A percentile compares a stretch with the other conserved stretches of the same genome.
Evolutionary conservation across 257 asterid genomes (phyloP).

Genomic region (Capsicum rhomboideum): DNA sequence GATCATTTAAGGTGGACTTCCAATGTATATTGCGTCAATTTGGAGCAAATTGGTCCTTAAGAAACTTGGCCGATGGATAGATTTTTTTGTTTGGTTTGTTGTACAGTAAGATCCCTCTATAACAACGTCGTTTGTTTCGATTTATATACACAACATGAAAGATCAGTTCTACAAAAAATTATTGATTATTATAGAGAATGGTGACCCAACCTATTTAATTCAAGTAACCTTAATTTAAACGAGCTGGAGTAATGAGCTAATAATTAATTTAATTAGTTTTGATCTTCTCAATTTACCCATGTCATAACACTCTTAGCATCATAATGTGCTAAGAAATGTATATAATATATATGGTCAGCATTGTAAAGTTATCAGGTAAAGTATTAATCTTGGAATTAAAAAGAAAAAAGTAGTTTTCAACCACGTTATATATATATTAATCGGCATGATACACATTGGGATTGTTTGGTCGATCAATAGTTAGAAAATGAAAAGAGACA

Average conservation of each 20-base stretch:
- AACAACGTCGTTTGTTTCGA: too few species aligned
- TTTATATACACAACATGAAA: too few species aligned
- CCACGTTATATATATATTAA: neutral
- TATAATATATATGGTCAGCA: neutral
- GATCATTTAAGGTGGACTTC: neutral
- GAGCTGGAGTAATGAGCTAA: too few species aligned
- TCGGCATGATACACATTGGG: neutral
- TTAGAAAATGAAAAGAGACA: neutral
- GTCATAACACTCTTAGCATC: neutral
- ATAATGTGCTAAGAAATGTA: neutral
- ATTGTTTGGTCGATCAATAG: neutral
- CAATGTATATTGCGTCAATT: neutral
- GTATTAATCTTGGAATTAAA: neutral
- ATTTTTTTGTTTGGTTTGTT: neutral
- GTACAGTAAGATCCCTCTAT: neutral
- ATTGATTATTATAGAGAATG: too few species aligned
- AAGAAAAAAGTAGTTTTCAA: neutral
- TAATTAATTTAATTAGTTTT: neutral
- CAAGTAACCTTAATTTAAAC: neutral
- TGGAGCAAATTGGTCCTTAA: neutral
- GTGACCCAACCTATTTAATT: neutral
- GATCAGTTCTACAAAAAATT: too few species aligned
- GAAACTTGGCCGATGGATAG: neutral
- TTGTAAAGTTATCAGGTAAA: neutral
- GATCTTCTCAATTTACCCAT: neutral